Base-by-base conservation (phyloP, 768 basidiomycete species). In the Lactifluus rugatus region DNA sequence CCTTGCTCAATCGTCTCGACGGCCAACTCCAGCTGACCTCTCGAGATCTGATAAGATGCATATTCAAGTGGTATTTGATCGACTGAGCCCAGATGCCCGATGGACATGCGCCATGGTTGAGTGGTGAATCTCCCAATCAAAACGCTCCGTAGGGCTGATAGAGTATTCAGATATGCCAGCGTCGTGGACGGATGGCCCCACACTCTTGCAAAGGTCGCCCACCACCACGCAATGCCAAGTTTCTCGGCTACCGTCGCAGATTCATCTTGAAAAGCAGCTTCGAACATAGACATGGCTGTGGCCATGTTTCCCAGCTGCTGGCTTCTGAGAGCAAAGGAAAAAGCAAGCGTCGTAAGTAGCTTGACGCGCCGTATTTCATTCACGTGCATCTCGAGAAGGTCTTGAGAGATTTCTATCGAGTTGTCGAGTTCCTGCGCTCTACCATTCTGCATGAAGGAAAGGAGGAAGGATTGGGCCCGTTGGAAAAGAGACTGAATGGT, bases 1-100 rank as follows among this genome's bases (percentile, higher is more conserved):
- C 57, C 57, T 41, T 34, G 50, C 17, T 58, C 57, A 3, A 58
- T 34, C n/a, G 57, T 48, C 28, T 54, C 52, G 25, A 58, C 7
- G 5, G 57, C 57, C 39, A 25, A 28, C 31, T 53, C 57, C 5
- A 54, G 19, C 26, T 32, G 46, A 16, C n/a, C 57, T 26, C 10
- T 25, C 7, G 34, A 17, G 5, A 54, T 44, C 23, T 41, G 52
- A 42, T 34, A 48, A 10, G 57, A 54, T 5, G 57, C 52, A 4
- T 48, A 54, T 0, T 58, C 52, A 1, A 36, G 8, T 32, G 57
- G 50, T 34, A 57, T 52, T 16, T 28, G 46, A 2, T 28, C 47
- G 23, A 19, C 10, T 23, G 16, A 28, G 14, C 54, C 54, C 3
- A 54, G 36, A 11, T 23, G 34, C 17, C 17, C 54, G 2, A 37